Evolutionary conservation across 768 basidiomycete genomes (phyloP).

Genomic region (Peribolospora baueri): DNA sequence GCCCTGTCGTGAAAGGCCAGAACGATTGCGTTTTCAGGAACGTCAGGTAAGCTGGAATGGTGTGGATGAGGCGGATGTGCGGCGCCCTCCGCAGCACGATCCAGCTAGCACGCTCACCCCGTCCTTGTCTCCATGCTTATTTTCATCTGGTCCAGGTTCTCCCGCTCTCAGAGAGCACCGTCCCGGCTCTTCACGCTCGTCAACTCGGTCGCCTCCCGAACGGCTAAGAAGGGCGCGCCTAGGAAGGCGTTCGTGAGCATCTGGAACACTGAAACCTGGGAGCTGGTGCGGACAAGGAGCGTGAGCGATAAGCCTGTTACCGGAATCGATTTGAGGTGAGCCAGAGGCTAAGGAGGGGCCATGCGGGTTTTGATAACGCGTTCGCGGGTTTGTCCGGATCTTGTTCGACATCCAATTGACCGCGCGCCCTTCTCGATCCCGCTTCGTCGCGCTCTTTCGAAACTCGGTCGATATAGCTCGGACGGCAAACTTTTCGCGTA

Average conservation of each 20-base stretch:
- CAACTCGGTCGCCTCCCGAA: conserved; percentile 33
- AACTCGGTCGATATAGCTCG: neutral
- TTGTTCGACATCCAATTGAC: conserved; percentile 2
- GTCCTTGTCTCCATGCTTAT: neutral
- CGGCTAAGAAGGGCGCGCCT: conserved; percentile 18
- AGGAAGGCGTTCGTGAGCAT: conserved; percentile 11
- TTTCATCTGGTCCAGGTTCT: conserved; percentile 16
- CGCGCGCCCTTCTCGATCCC: neutral
- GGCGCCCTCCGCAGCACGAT: neutral
- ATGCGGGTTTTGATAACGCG: neutral
- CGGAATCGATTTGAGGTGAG: conserved; percentile 66
- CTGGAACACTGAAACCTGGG: conserved; percentile 52
- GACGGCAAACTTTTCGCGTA: conserved; percentile 64
- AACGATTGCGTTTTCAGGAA: conserved; percentile 11
- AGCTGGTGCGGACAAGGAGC: conserved; percentile 38
- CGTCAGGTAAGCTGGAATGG: conserved; percentile 6
- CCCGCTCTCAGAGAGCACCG: conserved; percentile 33
- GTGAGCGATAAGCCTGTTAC: conserved; percentile 59
- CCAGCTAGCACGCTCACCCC: neutral
- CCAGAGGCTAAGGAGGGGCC: neutral
- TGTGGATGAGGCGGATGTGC: neutral
- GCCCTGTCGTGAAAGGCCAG: conserved; percentile 8
- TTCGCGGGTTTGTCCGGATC: neutral
- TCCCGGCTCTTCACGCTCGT: conserved; percentile 41
- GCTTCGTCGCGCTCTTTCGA: neutral